Percentiles rank a stretch among this genome's conserved stretches.
phyloP scores from a whole-genome alignment of 2,329 filamentous ascomycete genomes.

The Cladobotryum protrusum region DNA sequence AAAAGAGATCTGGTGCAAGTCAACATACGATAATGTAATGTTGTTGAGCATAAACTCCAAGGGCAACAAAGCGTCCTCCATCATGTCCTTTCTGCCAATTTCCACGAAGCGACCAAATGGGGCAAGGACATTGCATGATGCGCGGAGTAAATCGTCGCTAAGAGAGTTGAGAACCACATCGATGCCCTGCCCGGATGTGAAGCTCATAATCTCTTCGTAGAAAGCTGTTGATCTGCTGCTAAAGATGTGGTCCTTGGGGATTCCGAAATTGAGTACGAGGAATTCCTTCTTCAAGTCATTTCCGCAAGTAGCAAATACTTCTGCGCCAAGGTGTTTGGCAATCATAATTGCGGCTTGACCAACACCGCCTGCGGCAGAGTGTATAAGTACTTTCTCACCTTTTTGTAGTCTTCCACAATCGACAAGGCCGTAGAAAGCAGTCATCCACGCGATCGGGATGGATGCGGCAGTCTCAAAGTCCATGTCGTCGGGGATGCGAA shows the following conservation, averaged over 20 bases:
- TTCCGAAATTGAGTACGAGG: not conserved
- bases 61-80: not conserved
- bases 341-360: not conserved
- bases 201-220: not conserved
- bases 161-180: constrained; percentile 1
- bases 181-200: not conserved
- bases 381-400: constrained; percentile 8
- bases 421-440: constrained; percentile 17
- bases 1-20: not conserved
- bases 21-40: not conserved
- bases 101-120: constrained; percentile 1
- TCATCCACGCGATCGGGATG: constrained; percentile 3
- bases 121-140: not conserved
- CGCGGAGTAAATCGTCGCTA: not conserved
- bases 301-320: not conserved
- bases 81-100: not conserved
- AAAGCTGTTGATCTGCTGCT: not conserved
- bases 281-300: not conserved
- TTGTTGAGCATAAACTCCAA: not conserved
- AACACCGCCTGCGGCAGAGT: not conserved
- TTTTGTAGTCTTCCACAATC: constrained; percentile 12
- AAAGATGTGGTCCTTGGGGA: constrained; percentile 1
- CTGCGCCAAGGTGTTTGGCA: not conserved
- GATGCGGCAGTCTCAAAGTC: constrained; percentile 4
- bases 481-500: constrained; percentile 1